Conservation (phyloP, 2,329 filamentous ascomycete genomes). For the Exophiala aquamarina region DNA sequence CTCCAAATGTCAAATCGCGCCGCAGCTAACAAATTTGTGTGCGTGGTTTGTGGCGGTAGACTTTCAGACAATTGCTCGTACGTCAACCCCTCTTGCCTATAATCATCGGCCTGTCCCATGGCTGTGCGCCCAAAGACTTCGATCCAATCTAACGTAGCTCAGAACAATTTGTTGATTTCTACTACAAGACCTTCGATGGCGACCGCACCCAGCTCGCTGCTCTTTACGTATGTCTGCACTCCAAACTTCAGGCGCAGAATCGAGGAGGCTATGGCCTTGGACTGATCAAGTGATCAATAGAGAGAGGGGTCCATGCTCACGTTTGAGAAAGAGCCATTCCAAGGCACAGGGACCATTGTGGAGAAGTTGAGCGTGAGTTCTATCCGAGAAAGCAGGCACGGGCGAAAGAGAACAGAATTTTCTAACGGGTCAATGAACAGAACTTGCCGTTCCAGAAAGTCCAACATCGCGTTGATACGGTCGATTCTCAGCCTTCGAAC, state of each 20-base stretch:
- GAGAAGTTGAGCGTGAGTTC: conserved; percentile 75
- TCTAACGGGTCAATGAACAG: conserved; percentile 51
- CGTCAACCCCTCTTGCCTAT: conserved; percentile 29
- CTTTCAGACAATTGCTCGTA: conserved; percentile 42
- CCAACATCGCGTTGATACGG: conserved; percentile 71
- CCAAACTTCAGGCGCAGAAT: conserved; percentile 9
- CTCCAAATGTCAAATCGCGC: no score
- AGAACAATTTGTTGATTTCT: conserved; percentile 89
- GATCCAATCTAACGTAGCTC: conserved; percentile 27
- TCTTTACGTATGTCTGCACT: conserved; percentile 82
- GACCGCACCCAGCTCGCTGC: conserved; percentile 63
- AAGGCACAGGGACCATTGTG: conserved; percentile 66
- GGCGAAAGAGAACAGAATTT: not conserved
- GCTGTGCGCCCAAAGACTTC: no score
- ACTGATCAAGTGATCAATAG: conserved; percentile 48
- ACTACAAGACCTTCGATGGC: conserved; percentile 83
- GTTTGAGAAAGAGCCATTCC: conserved; percentile 71
- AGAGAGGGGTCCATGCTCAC: conserved; percentile 87
- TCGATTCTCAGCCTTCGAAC: conserved; percentile 78
- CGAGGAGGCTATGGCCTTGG: no score
- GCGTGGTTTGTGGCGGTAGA: conserved; percentile 30
- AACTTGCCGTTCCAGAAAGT: conserved; percentile 78
- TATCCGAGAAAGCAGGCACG: not conserved
- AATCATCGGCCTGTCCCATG: no score
- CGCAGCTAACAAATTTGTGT: conserved; percentile 5